phyloP scores from a whole-genome alignment of 2,329 filamentous ascomycete species.

The Teratosphaeria pseudoeucalypti region DNA sequence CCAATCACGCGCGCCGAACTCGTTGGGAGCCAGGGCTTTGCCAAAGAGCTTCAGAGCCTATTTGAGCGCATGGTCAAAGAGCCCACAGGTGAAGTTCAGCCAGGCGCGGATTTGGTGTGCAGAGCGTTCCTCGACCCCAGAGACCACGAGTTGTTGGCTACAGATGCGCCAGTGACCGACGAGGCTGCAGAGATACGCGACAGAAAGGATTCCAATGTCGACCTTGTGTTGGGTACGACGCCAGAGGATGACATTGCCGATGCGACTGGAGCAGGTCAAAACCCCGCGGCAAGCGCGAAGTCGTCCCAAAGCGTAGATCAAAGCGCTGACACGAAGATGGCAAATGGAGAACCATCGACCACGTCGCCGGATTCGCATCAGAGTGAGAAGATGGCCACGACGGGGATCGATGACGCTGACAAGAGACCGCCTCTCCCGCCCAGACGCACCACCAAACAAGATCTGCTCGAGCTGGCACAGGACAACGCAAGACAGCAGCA shows the following conservation, averaged over 20 bases:
- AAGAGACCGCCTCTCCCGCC: conserved; percentile 34
- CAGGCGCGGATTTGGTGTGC: conserved; percentile 26
- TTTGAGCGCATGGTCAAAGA: conserved; percentile 29
- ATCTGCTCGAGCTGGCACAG: conserved; percentile 40
- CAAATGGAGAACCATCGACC: conserved; percentile 25
- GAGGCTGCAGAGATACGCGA: background rate
- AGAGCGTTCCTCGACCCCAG: conserved; percentile 23
- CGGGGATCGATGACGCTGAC: background rate
- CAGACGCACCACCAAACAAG: conserved; percentile 16
- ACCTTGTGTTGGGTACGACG: background rate
- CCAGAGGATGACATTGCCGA: background rate
- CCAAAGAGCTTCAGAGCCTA: conserved; percentile 23
- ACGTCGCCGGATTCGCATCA: background rate
- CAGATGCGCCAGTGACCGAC: conserved; percentile 7
- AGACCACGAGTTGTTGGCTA: conserved; percentile 16
- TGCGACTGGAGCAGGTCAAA: background rate
- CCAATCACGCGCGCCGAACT: conserved; percentile 37
- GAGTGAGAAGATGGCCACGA: background rate
- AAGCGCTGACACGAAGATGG: conserved; percentile 8
- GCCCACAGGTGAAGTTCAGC: conserved; percentile 18
- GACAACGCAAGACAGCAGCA: conserved; percentile 59
- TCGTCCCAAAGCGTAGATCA: conserved; percentile 12
- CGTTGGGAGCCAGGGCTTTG: conserved; percentile 25
- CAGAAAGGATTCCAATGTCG: background rate
- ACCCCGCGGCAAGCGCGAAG: conserved; percentile 16